These are phyloP conservation scores for Beta vulgaris DNA, from an alignment of 148 eudicot species.

Conservation along the genomic window DNA sequence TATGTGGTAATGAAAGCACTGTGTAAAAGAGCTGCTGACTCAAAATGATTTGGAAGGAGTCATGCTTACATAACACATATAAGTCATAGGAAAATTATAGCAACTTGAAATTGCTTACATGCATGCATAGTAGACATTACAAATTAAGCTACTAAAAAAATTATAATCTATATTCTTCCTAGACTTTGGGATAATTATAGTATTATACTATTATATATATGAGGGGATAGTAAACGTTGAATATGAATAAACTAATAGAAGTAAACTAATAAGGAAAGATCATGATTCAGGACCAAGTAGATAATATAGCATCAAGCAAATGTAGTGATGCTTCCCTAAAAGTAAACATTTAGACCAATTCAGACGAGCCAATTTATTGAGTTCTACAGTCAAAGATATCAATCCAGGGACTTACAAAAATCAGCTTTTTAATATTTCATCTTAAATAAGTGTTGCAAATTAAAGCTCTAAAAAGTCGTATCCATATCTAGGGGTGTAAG, in stretches of 20 bases:
- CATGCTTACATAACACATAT: background rate
- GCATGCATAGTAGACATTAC: background rate
- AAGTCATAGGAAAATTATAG: background rate
- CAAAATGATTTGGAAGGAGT: conserved; percentile 11
- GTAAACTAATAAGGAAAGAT: background rate
- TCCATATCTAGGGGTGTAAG: no score
- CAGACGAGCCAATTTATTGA: background rate
- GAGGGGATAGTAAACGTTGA: background rate
- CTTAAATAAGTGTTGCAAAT: background rate
- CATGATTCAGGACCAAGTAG: background rate
- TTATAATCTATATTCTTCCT: background rate
- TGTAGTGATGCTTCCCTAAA: background rate
- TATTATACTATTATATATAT: background rate
- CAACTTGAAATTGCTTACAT: background rate
- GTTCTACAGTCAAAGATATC: background rate
- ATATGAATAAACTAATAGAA: background rate
- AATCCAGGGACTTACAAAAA: background rate
- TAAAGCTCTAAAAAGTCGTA: no score
- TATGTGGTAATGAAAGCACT: no score
- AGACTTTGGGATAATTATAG: background rate
- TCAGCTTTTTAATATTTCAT: no score
- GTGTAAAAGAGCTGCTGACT: background rate
- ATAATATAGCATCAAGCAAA: background rate
- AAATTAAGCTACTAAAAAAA: background rate
- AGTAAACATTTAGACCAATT: background rate